These are phyloP conservation scores for Leccinum variabile DNA, from an alignment of 1,284 basidiomycete species.

Conservation along the genomic window DNA sequence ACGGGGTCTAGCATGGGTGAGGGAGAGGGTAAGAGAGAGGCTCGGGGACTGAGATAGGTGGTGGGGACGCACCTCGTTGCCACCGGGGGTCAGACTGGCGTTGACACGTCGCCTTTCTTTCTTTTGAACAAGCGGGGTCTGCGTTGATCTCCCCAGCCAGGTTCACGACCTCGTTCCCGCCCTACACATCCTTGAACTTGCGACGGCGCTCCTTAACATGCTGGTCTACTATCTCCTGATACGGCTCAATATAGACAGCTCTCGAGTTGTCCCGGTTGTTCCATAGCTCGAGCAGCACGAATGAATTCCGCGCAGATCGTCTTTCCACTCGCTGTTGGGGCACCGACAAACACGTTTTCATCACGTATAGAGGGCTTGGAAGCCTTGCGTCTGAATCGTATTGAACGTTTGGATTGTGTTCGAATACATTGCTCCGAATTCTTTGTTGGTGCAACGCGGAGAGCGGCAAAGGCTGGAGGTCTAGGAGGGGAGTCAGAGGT, in stretches of 20 bases:
- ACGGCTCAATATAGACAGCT: constrained; percentile 97
- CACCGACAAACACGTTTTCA: constrained; percentile 95
- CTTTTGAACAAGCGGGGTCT: not conserved
- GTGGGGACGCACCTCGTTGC: no score
- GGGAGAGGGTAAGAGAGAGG: no score
- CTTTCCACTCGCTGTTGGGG: constrained; percentile 96
- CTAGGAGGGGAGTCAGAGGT: constrained; percentile 87
- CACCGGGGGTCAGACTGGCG: no score
- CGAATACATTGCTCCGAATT: not conserved
- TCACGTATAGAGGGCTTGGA: constrained; percentile 98
- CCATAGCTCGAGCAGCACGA: constrained; percentile 88
- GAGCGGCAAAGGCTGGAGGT: constrained; percentile 89
- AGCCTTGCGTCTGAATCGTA: constrained; percentile 48
- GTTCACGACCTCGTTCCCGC: constrained; percentile 57
- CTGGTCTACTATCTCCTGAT: constrained; percentile 94
- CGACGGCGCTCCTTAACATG: constrained; percentile 54
- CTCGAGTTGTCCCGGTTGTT: constrained; percentile 82
- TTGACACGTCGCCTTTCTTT: not conserved
- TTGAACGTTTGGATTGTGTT: not conserved
- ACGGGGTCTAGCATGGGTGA: no score
- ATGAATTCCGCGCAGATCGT: constrained; percentile 94
- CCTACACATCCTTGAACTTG: constrained; percentile 83
- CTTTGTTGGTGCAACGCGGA: constrained; percentile 53
- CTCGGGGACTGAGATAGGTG: no score
- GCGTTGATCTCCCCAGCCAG: not conserved